Conservation (phyloP, 805 yeast species). For the Sugiyamaella smithiae region DNA sequence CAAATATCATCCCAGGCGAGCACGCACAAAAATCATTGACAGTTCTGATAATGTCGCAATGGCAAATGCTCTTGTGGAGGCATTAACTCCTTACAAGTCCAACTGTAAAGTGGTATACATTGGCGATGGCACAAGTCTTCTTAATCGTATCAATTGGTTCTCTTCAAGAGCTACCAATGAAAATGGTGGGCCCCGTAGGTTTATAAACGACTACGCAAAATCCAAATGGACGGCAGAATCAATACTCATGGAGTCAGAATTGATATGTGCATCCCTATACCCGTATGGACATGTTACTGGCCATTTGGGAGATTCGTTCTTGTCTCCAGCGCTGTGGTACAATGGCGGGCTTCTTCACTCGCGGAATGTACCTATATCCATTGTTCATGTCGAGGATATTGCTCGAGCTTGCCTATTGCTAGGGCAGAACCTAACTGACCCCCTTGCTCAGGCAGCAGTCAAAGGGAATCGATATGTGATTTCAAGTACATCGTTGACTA, state of each 20-base stretch:
- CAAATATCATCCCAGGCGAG: not conserved
- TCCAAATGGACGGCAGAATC: slow-evolving; percentile 28
- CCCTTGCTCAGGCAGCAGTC: slow-evolving; percentile 18
- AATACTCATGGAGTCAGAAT: slow-evolving; percentile 11
- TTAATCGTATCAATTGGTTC: not conserved
- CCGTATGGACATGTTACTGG: slow-evolving; percentile 29
- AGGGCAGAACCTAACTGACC: slow-evolving; percentile 27
- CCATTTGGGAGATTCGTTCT: slow-evolving; percentile 28
- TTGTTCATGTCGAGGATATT: slow-evolving; percentile 35
- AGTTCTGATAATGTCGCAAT: not conserved
- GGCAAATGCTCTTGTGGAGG: not conserved
- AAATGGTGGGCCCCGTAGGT: slow-evolving; percentile 10
- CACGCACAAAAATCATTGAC: not conserved
- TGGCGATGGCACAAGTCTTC: not conserved
- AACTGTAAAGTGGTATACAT: not conserved
- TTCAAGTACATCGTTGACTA: slow-evolving; percentile 24
- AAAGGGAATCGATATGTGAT: slow-evolving; percentile 21
- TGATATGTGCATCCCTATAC: slow-evolving; percentile 22
- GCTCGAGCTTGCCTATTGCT: slow-evolving; percentile 45
- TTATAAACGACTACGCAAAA: slow-evolving; percentile 30
- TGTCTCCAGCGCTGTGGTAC: slow-evolving; percentile 24
- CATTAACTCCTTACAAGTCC: not conserved
- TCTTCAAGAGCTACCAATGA: not conserved
- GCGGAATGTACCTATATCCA: slow-evolving; percentile 24
- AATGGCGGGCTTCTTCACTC: slow-evolving; percentile 26